These are phyloP conservation scores for Phytophthora fragariae DNA, from an alignment of 352 stramenopile species.

Conservation along the genomic window DNA sequence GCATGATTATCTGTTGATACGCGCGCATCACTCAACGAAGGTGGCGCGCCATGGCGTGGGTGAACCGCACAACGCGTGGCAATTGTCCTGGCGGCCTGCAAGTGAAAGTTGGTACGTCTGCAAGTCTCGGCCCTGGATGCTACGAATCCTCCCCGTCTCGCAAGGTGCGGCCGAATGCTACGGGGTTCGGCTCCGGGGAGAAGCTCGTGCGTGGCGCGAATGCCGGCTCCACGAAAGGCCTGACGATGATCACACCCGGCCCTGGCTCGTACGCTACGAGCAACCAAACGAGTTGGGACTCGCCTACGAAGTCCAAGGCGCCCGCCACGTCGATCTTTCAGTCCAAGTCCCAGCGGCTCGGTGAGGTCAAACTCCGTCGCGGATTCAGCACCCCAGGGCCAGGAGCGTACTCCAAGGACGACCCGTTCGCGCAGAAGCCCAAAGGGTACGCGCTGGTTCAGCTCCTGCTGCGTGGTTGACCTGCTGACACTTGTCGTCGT, in stretches of 20 bases:
- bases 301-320: conserved; percentile 59
- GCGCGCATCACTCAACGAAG: background rate
- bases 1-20: background rate
- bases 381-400: conserved; percentile 59
- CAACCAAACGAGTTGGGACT: conserved; percentile 65
- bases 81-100: conserved; percentile 52
- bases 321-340: conserved; percentile 47
- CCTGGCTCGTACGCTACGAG: conserved; percentile 55
- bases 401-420: conserved; percentile 61
- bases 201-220: conserved; percentile 53
- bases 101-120: conserved; percentile 31
- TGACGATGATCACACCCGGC: conserved; percentile 63
- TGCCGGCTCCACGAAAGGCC: conserved; percentile 37
- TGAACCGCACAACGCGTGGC: conserved; percentile 71
- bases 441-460: conserved; percentile 41
- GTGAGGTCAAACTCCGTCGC: conserved; percentile 38
- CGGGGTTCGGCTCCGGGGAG: conserved; percentile 66
- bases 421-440: conserved; percentile 58
- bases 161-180: conserved; percentile 59
- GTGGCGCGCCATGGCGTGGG: conserved; percentile 63
- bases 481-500: conserved; percentile 1
- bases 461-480: background rate
- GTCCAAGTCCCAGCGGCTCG: conserved; percentile 63
- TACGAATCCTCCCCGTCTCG: conserved; percentile 61
- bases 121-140: conserved; percentile 60